Evolutionary conservation across 495 filamentous ascomycete species (phyloP).

Genomic region (Xanthoparmelia taractica): DNA sequence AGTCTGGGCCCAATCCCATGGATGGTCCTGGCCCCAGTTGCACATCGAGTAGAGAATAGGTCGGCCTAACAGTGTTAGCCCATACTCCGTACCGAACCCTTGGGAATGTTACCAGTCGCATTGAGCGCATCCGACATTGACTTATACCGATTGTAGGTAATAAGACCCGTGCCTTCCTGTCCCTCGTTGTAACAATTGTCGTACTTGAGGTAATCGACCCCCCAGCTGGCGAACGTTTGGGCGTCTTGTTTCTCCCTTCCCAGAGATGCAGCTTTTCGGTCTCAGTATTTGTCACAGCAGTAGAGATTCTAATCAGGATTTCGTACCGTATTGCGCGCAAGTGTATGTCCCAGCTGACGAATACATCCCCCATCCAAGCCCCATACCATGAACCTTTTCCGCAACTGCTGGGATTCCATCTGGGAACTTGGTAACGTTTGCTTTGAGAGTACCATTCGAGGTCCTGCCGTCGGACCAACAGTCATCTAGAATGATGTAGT

Average conservation of each 20-base stretch:
- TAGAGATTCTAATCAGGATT: background rate
- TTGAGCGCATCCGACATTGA: constrained; percentile 57
- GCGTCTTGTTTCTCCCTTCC: constrained; percentile 58
- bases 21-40: constrained; percentile 40
- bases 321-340: constrained; percentile 35
- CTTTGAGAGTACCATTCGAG: constrained; percentile 34
- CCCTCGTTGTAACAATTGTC: constrained; percentile 61
- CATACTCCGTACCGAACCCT: constrained; percentile 45
- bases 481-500: constrained; percentile 51
- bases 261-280: constrained; percentile 39
- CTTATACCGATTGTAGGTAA: constrained; percentile 46
- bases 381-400: constrained; percentile 37
- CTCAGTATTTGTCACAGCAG: background rate
- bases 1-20: constrained; percentile 49
- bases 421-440: constrained; percentile 41
- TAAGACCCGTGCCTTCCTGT: constrained; percentile 40
- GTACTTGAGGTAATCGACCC: constrained; percentile 57
- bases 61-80: constrained; percentile 46
- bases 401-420: constrained; percentile 39
- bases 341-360: constrained; percentile 43
- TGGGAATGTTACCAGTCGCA: constrained; percentile 29
- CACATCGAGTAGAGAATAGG: constrained; percentile 52
- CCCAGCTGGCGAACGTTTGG: constrained; percentile 54
- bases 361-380: constrained; percentile 46
- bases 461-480: constrained; percentile 44